Evolutionary conservation across 2,329 filamentous ascomycete species (phyloP), one percentile per base, ranked within the genome.

Genomic region (Aureobasidium sp.): DNA sequence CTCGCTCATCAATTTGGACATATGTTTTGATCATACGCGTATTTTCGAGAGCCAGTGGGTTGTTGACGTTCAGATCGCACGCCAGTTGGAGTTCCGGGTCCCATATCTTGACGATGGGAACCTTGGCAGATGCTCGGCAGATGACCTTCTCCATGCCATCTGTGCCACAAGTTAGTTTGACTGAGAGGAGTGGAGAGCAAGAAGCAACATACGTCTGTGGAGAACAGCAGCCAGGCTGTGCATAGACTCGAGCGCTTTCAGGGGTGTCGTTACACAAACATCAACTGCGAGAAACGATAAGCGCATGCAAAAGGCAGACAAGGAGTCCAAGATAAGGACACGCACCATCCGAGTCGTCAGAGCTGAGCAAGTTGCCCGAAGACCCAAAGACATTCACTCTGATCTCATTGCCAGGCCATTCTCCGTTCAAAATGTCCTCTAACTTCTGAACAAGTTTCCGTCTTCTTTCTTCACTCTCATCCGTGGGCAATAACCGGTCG

Each of bases 61-160:
- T 98, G 74, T 98, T 98, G 72, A 98, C 90, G 62, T 98, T 98
- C 85, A 98, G 93, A 67, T 98, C 93, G 68, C 90, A 96, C 14
- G 90, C 87, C 47, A 98, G 76, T 59, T 84, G 77, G 54, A 96
- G 76, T 68, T 95, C 89, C 3, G 93, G 93, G 67, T 98, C 93
- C 90, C 93, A 98, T 53, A 95, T 88, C 74, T 97, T 97, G 61
- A 98, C 93, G 64, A 98, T 98, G 3, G 93, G 91, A 12, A 98
- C 93, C 70, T 96, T 97, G 56, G 93, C 93, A 37, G 86, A 88
- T 24, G 89, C 89, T 49, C 97, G 89, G 67, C 93, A 98, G 21
- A 96, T 87, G 1, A 98, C 90, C 63, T 88, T 88, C 68, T 97
- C 81, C 93, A 98, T 98, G 34, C 91, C 91, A 73, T 89, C 91